A percentile compares a stretch with the other conserved stretches of the same genome.
Conservation (phyloP, 2,329 filamentous ascomycete genomes). For the Penicillium sp. region DNA sequence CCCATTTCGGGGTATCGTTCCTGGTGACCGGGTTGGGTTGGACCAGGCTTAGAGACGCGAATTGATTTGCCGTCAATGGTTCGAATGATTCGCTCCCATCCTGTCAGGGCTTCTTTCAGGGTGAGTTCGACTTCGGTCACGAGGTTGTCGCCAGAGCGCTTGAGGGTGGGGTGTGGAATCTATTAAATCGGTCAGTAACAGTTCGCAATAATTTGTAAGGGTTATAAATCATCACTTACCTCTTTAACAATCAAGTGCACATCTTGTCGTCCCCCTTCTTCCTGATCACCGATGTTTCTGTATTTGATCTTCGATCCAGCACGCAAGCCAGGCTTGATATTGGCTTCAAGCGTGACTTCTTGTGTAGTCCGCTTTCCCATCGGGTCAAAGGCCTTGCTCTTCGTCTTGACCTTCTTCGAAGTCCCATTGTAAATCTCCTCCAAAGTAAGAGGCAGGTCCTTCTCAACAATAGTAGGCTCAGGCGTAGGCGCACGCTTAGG, state of each 20-base stretch:
- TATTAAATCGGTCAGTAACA: slow-evolving; percentile 53
- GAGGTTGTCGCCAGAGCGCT: slow-evolving; percentile 85
- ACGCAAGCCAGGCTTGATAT: slow-evolving; percentile 93
- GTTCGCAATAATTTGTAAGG: background rate
- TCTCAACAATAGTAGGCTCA: slow-evolving; percentile 89
- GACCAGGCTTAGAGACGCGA: slow-evolving; percentile 74
- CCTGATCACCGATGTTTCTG: slow-evolving; percentile 94
- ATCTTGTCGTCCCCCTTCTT: slow-evolving; percentile 93
- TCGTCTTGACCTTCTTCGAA: slow-evolving; percentile 98
- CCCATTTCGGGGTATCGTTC: slow-evolving; percentile 83
- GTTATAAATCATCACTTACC: slow-evolving; percentile 57
- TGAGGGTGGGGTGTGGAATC: slow-evolving; percentile 85
- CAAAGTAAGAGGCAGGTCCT: slow-evolving; percentile 74
- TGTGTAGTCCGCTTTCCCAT: slow-evolving; percentile 80
- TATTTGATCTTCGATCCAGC: slow-evolving; percentile 99
- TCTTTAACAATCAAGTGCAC: slow-evolving; percentile 93
- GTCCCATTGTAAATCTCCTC: slow-evolving; percentile 87
- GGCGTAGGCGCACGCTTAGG: slow-evolving; percentile 58
- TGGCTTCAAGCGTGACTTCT: slow-evolving; percentile 89
- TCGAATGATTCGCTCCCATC: slow-evolving; percentile 86
- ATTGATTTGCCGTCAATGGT: slow-evolving; percentile 93
- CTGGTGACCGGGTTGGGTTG: slow-evolving; percentile 79
- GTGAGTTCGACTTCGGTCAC: slow-evolving; percentile 75
- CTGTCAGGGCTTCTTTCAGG: slow-evolving; percentile 91
- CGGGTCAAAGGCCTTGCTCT: slow-evolving; percentile 88